Evolutionary conservation across 1,284 basidiomycete genomes (phyloP).

Genomic region (Boletus holoroseus): DNA sequence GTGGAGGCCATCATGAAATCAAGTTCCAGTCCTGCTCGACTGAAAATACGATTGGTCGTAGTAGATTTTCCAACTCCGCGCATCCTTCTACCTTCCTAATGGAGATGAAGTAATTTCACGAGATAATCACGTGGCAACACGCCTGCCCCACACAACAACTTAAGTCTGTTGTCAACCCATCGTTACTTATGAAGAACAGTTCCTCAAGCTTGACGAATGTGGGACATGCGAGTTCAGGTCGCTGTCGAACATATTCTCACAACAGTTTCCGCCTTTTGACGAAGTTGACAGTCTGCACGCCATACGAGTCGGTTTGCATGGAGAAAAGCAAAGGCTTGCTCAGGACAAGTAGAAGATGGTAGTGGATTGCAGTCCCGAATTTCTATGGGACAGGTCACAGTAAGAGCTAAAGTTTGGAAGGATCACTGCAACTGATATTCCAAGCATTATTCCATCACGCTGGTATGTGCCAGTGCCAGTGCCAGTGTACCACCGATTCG

Average conservation of each 20-base stretch:
- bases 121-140: not conserved
- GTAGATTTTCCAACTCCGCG: conserved; percentile 20
- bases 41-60: not conserved
- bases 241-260: not conserved
- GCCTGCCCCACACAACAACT: not conserved
- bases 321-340: not conserved
- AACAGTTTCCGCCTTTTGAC: not conserved
- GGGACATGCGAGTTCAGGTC: not conserved
- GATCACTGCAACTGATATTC: not conserved
- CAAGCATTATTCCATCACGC: not conserved
- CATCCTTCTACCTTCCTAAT: conserved; percentile 13
- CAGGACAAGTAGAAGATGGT: not conserved
- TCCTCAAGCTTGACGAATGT: not conserved
- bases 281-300: not conserved
- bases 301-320: not conserved
- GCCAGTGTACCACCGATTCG: not conserved
- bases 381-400: not conserved
- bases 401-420: not conserved
- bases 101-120: not conserved
- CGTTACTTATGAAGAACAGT: not conserved
- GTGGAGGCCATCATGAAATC: conserved; percentile 12
- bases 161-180: not conserved
- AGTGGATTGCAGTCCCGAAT: too few relatives aligned
- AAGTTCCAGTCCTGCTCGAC: not conserved
- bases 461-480: not conserved